Evolutionary conservation across 2,329 filamentous ascomycete species (phyloP), one percentile per base, ranked within the genome.

Genomic region (Colletotrichum phormii): DNA sequence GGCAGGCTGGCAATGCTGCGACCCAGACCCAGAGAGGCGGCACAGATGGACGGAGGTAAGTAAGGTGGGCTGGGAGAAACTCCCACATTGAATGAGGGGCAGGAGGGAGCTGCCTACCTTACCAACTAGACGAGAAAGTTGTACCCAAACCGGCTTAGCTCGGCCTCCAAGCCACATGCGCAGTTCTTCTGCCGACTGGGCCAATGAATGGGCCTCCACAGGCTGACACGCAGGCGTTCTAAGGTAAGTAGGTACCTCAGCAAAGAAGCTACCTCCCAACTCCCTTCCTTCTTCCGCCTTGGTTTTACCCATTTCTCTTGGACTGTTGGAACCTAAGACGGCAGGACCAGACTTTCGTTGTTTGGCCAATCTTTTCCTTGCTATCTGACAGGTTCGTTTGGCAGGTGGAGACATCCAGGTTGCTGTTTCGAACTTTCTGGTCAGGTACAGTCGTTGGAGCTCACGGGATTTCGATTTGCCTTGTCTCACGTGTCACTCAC

Each of bases 81-180:
- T 29, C 26, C 26, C 26, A 49, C 42, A 49, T 22, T 18, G 42
- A 49, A 22, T 49, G 42, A 49, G 42, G 42, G 42, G 42, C 42
- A 49, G 42, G 42, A 49, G 42, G 42, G 42, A 49, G 37, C 55
- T 58, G 55, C 55, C 55, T 58, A 35, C 33, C 33, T 35, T 35
- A 22, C 18, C n/a, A 5, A n/a, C 18, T 49, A 8, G 42, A 49
- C 18, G 7, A 49, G 18, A 49, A 49, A 22, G 15, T 22, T 7
- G 15, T 49, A n/a, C 13, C 24, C 15, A 49, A 61, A 31, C 18
- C 0, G 9, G 31, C 22, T 26, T 59, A 42, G 57, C 33, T 26
- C 12, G n/a, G n/a, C n/a, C n/a, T n/a, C n/a, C n/a, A n/a, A 61
- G 35, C 59, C 42, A 62, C 59, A 58, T 59, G 57, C 57, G 12